Percentiles rank a stretch among this genome's conserved stretches.
Conservation (phyloP, 306 rosid genomes). For the Sophora flavescens region DNA sequence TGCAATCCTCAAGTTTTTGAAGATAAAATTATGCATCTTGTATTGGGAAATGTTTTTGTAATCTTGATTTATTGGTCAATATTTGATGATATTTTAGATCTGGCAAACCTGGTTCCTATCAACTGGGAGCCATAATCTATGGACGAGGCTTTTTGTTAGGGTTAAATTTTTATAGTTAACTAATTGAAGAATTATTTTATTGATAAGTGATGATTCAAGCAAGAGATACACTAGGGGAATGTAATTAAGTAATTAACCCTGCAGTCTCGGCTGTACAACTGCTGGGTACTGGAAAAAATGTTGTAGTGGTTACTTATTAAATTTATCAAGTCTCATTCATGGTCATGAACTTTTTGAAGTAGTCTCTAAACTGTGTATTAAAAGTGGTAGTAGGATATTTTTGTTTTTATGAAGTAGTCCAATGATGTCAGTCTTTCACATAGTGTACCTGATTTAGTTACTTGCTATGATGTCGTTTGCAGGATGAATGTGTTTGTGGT, state of each 20-base stretch:
- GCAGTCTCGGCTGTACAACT: slow-evolving; percentile 1
- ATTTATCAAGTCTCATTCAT: slow-evolving; percentile 5
- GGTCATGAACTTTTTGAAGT: background rate
- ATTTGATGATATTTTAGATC: slow-evolving; percentile 25
- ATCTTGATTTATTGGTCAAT: slow-evolving; percentile 35
- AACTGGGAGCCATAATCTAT: slow-evolving; percentile 20
- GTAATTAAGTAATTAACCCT: slow-evolving; percentile 17
- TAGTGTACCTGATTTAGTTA: slow-evolving; percentile 13
- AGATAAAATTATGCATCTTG: slow-evolving; percentile 14
- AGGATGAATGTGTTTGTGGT: slow-evolving; percentile 22
- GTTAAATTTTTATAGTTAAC: slow-evolving; percentile 1
- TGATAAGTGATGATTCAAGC: slow-evolving; percentile 1
- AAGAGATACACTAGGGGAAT: slow-evolving; percentile 10
- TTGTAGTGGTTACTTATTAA: background rate
- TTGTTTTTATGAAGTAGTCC: background rate
- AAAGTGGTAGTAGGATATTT: slow-evolving; percentile 20
- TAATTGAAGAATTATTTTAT: background rate
- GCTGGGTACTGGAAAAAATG: background rate
- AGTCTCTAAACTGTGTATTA: slow-evolving; percentile 11
- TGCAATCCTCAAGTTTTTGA: slow-evolving; percentile 40
- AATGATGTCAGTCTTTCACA: slow-evolving; percentile 5
- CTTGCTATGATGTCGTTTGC: slow-evolving; percentile 10
- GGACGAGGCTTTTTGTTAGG: slow-evolving; percentile 1
- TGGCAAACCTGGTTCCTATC: slow-evolving; percentile 33
- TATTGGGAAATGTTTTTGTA: slow-evolving; percentile 16